These are phyloP conservation scores for Phytophthora sp. DNA, from an alignment of 352 stramenopile species.

Conservation along the genomic window DNA sequence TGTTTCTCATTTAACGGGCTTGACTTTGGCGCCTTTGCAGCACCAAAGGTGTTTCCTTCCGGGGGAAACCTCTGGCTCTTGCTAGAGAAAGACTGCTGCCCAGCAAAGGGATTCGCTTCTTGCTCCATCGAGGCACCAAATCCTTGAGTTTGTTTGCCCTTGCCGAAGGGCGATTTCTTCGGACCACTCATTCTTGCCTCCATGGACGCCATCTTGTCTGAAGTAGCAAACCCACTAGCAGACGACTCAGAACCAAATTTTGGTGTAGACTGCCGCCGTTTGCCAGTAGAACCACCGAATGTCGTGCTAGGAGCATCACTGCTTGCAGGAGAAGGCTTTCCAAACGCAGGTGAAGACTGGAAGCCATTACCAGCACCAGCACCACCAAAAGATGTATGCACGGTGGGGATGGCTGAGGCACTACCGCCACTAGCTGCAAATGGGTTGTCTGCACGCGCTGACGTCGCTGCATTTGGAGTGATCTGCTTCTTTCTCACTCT, in stretches of 20 bases:
- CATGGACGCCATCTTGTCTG: slow-evolving; percentile 25
- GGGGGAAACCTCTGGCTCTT: slow-evolving; percentile 1
- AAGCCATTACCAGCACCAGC: slow-evolving; percentile 3
- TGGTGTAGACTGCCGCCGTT: slow-evolving; percentile 19
- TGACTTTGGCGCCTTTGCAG: slow-evolving; percentile 6
- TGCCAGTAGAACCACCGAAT: slow-evolving; percentile 27
- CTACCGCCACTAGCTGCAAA: slow-evolving; percentile 18
- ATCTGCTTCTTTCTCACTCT: slow-evolving; percentile 35
- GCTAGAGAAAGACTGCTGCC: slow-evolving; percentile 11
- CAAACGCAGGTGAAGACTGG: slow-evolving; percentile 15
- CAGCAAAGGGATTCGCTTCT: slow-evolving; percentile 13
- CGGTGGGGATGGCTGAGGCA: not conserved
- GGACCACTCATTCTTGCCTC: slow-evolving; percentile 37
- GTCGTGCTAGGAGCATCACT: slow-evolving; percentile 6
- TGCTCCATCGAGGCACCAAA: slow-evolving; percentile 8
- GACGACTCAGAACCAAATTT: slow-evolving; percentile 24
- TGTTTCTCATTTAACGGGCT: slow-evolving; percentile 23
- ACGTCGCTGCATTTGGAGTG: slow-evolving; percentile 9
- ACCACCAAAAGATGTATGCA: slow-evolving; percentile 37
- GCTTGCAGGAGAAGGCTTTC: slow-evolving; percentile 17
- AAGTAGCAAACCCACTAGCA: slow-evolving; percentile 16
- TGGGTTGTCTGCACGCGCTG: slow-evolving; percentile 26
- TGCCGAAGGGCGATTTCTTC: slow-evolving; percentile 31
- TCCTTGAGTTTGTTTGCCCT: slow-evolving; percentile 27
- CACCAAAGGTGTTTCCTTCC: slow-evolving; percentile 5